Evolutionary conservation across 352 stramenopile species (phyloP), one percentile per base, ranked within the genome.

Genomic region (Globisporangium sylvaticum): DNA sequence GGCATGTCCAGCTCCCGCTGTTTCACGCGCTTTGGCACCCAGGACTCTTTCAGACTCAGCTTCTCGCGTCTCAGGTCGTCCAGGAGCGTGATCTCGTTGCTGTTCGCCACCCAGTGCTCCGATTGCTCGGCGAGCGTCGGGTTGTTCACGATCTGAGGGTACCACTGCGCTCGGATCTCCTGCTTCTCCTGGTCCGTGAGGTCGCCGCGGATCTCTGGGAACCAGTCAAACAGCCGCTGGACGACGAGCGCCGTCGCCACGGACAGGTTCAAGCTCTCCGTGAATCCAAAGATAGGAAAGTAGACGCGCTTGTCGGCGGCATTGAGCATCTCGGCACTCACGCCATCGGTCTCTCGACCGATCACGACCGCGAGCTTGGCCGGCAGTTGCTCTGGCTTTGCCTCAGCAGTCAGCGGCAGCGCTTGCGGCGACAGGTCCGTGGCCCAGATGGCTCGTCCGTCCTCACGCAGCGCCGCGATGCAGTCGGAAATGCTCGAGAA

Each of bases 231-330:
- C 22, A 98, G 65, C 58, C 91, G 80, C 79, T 98, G 89, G 2
- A 98, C 76, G 66, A 98, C 89, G 61, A 98, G 76, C 54, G 92
- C 95, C 32, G 93, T 97, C 6, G 95, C 93, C 7, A 98, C 95
- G 62, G 80, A 95, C 52, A 98, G 68, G 74, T 98, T 98, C 27
- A 98, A 77, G 44, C 88, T 97, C 78, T 98, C 95, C 10, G 91
- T 95, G 83, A 98, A 98, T 42, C 95, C 95, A 58, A 93, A 84
- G 52, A 98, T 83, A 25, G 95, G 95, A 58, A 98, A 84, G 72
- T 98, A 98, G 3, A 98, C 89, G 25, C 93, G 87, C 70, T 88
- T 74, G 71, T 98, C 88, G 7, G 91, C 90, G 8, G 82, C 76
- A 27, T 81, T 66, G 42, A 98, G 79, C 83, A 98, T 96, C 72